Conservation (phyloP, 768 basidiomycete genomes). For the Kondoa malvinella region DNA sequence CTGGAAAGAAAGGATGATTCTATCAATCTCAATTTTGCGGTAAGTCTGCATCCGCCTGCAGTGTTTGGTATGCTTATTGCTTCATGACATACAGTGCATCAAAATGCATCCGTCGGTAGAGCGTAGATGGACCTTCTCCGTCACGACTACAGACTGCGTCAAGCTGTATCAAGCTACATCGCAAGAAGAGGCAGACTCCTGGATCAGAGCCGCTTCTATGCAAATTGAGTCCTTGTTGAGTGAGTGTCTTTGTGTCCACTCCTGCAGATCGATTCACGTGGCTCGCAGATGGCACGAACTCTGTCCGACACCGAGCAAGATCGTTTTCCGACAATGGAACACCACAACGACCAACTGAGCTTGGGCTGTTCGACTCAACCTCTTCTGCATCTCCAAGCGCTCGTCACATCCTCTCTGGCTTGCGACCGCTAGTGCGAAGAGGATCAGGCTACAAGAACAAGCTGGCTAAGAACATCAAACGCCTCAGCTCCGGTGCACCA, state of each 20-base stretch:
- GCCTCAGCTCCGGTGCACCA: not conserved
- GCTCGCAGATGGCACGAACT: not conserved
- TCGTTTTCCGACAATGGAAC: not conserved
- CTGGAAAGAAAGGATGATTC: not conserved
- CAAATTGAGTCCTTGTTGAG: slow-evolving; percentile 4
- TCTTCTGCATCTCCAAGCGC: not conserved
- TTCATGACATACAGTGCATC: too few relatives aligned
- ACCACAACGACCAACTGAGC: not conserved
- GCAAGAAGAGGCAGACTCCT: not conserved
- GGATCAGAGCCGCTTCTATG: slow-evolving; percentile 1
- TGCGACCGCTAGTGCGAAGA: not conserved
- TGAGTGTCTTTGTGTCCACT: not conserved
- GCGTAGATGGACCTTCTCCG: not conserved
- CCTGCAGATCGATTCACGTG: too few relatives aligned
- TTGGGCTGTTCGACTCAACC: not conserved
- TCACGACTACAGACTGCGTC: not conserved
- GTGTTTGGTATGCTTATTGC: too few relatives aligned
- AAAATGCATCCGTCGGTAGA: not conserved
- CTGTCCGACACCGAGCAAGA: not conserved
- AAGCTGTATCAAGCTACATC: slow-evolving; percentile 1
- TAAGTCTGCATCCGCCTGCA: too few relatives aligned
- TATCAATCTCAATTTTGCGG: slow-evolving; percentile 9
- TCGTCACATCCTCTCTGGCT: not conserved
- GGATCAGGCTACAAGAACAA: not conserved
- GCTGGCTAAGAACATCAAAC: not conserved